Evolutionary conservation across 192 early-diverging fungal species (phyloP).

Genomic region (Linnemannia zychae): DNA sequence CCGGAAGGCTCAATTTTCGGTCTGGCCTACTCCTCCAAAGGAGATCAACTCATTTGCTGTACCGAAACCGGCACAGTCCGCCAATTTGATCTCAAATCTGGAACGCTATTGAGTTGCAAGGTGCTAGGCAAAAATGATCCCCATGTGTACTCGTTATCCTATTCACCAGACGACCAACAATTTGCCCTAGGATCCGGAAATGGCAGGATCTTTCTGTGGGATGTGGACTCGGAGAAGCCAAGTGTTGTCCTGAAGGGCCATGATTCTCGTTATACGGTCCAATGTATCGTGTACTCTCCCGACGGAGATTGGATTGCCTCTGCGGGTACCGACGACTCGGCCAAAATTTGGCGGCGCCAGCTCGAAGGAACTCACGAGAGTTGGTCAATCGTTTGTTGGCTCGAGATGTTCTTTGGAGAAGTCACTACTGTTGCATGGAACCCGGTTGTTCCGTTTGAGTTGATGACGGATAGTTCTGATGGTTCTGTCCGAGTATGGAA

Average conservation of each 20-base stretch:
- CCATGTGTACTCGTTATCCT: neutral
- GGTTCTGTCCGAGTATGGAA: neutral
- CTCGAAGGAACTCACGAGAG: neutral
- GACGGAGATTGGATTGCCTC: neutral
- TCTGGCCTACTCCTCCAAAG: neutral
- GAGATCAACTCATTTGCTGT: neutral
- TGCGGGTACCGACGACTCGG: no score
- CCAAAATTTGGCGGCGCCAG: neutral
- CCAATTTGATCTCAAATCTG: neutral
- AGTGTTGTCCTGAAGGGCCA: neutral
- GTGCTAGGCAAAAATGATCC: neutral
- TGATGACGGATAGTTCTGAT: neutral
- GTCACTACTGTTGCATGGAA: neutral
- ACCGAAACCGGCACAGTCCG: neutral
- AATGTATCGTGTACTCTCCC: neutral
- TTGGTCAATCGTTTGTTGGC: neutral
- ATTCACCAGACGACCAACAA: neutral
- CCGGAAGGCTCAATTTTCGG: neutral
- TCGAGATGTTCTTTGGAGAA: neutral
- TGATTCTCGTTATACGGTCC: neutral
- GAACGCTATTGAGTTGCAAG: neutral
- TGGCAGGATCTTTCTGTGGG: neutral
- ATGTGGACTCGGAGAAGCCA: neutral
- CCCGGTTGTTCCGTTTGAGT: neutral
- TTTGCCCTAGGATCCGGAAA: neutral